Base-by-base conservation (phyloP, 2,329 filamentous ascomycete genomes). In the Neopestalotiopsis sp. region DNA sequence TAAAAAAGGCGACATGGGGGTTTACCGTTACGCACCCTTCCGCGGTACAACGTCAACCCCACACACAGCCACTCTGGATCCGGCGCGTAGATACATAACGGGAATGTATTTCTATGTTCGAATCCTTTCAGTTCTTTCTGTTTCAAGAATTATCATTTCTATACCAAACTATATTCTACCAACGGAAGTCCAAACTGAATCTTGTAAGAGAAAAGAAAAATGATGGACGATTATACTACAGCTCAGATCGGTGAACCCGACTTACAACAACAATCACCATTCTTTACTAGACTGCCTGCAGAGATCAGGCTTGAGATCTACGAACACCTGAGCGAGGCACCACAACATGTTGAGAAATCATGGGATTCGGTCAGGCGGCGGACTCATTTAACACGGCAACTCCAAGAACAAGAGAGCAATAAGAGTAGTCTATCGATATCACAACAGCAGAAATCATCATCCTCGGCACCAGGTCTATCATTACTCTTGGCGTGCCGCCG, bases 261-360 rank as follows among this genome's bases (percentile, higher is more conserved):
- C n/a, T 34, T 42, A 38, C 59, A 34, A n/a, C 17, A n/a, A 12
- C 59, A 62, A 24, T 62, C 59, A 42, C 5, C 59, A 14, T 40
- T 62, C 14, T 62, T 62, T 2, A 14, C 30, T 7, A 62, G 32
- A 40, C 20, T 62, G 6, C 59, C 59, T 7, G 5, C 30, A 20
- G 59, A 62, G 12, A 38, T 62, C 5, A 30, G 59, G 9, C n/a
- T 62, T 2, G 34, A 38, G 30, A 42, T 62, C 24, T 62, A 62
- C n/a, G 24, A 42, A 6, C 59, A 32, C 13, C 14, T 62, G 5
- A 62, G 59, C 59, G n/a, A 12, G 5, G 32, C 17, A 5, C 59
- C 59, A 34, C 59, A 62, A 42, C 59, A 38, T 38, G 59, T 62
- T 6, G 59, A 62, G 13, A 62, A 42, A 10, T 28, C 24, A 13